Evolutionary conservation across 495 filamentous ascomycete genomes (phyloP).

Genomic region (Daldinia bambusicola): DNA sequence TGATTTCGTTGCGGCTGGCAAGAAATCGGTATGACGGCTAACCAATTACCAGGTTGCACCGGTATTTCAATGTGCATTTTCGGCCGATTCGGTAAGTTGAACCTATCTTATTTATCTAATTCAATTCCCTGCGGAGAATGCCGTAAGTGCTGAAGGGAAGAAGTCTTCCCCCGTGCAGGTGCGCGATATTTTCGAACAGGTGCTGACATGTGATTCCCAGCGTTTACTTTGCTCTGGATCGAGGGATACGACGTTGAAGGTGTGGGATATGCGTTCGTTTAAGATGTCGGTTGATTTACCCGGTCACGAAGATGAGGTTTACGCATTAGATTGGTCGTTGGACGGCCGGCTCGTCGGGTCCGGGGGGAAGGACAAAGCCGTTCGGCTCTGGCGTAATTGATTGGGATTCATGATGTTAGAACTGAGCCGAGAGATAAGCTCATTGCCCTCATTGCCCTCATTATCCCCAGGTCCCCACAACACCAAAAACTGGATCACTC

Average conservation of each 20-base stretch:
- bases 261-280: slow-evolving; percentile 87
- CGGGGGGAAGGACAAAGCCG: slow-evolving; percentile 92
- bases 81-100: slow-evolving; percentile 73
- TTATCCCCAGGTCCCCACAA: neutral
- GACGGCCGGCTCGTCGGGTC: slow-evolving; percentile 87
- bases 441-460: neutral
- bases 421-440: slow-evolving; percentile 38
- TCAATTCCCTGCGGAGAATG: slow-evolving; percentile 6
- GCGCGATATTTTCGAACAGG: neutral
- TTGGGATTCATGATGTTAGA: slow-evolving; percentile 18
- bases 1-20: neutral
- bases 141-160: neutral
- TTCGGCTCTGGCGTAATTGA: slow-evolving; percentile 80
- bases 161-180: neutral
- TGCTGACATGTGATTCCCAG: slow-evolving; percentile 38
- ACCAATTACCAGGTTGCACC: slow-evolving; percentile 67
- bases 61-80: slow-evolving; percentile 91
- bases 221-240: slow-evolving; percentile 82
- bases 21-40: slow-evolving; percentile 22
- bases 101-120: slow-evolving; percentile 1
- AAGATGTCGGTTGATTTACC: slow-evolving; percentile 88
- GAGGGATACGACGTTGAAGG: slow-evolving; percentile 95
- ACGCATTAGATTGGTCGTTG: slow-evolving; percentile 88
- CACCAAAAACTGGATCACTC: slow-evolving; percentile 15
- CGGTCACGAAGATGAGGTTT: slow-evolving; percentile 95